phyloP scores from a whole-genome alignment of 208 protist species.

The Trypanosoma theileri region DNA sequence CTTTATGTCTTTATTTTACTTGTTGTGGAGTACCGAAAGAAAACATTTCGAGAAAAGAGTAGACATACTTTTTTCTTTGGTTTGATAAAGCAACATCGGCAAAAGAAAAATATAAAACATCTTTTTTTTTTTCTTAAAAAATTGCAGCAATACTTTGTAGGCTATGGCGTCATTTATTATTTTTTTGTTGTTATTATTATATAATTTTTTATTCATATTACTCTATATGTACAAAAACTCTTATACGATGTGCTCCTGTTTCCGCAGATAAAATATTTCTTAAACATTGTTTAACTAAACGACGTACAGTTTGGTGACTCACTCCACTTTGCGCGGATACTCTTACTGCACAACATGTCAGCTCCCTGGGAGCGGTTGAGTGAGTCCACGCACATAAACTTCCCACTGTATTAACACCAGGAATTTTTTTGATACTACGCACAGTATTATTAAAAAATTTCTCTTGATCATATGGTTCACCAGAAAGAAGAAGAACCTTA shows the following conservation, averaged over 20 bases:
- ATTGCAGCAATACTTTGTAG: background rate
- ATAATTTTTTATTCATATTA: constrained; percentile 3
- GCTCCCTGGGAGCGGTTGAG: constrained; percentile 59
- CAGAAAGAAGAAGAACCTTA: constrained; percentile 63
- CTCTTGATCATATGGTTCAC: constrained; percentile 29
- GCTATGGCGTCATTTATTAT: background rate
- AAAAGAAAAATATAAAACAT: background rate
- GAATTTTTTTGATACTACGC: constrained; percentile 30
- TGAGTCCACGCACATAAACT: constrained; percentile 55
- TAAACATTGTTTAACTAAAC: constrained; percentile 11
- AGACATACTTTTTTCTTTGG: too few species aligned
- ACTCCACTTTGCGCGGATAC: constrained; percentile 2
- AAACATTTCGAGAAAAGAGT: too few species aligned
- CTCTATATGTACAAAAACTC: constrained; percentile 38
- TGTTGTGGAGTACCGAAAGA: too few species aligned
- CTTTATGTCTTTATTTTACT: too few species aligned
- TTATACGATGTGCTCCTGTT: constrained; percentile 13
- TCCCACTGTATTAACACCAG: constrained; percentile 17
- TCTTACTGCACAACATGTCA: constrained; percentile 45
- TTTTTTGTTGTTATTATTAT: background rate
- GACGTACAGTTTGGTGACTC: constrained; percentile 23
- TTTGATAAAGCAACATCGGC: background rate
- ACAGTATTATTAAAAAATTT: constrained; percentile 33
- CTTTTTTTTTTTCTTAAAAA: too few species aligned
- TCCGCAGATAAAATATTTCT: constrained; percentile 6